Conservation (phyloP, 2,329 filamentous ascomycete genomes). For the Gnomoniopsis sp. region DNA sequence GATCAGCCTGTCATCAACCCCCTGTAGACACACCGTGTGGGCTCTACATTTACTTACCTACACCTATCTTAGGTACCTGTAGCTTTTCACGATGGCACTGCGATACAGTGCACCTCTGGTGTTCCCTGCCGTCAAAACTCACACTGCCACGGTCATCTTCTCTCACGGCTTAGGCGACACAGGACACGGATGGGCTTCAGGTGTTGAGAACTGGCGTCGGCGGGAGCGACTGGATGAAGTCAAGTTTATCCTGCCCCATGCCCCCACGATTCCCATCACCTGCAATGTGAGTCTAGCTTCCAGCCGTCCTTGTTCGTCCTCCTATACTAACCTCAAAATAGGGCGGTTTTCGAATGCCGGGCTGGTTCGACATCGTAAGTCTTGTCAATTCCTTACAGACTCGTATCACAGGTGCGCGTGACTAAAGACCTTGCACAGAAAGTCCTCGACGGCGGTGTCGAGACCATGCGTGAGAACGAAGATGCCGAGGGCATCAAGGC, state of each 20-base stretch:
- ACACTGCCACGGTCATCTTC: conserved; percentile 94
- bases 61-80: too few relatives aligned
- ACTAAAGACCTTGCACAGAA: conserved; percentile 5
- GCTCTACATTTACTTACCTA: too few relatives aligned
- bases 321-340: conserved; percentile 2
- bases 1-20: not conserved
- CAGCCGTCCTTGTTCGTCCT: not conserved
- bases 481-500: conserved; percentile 71
- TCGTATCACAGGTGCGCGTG: not conserved
- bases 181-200: conserved; percentile 72
- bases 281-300: conserved; percentile 46
- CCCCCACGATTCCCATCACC: conserved; percentile 83
- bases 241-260: conserved; percentile 91
- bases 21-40: too few relatives aligned
- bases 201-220: conserved; percentile 84
- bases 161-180: conserved; percentile 88
- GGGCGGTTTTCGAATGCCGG: conserved; percentile 73
- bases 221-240: conserved; percentile 81
- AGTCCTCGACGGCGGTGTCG: conserved; percentile 23
- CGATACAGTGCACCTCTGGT: conserved; percentile 54
- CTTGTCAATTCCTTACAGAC: not conserved
- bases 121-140: conserved; percentile 74
- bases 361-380: conserved; percentile 77
- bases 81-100: conserved; percentile 22
- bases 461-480: conserved; percentile 31